phyloP scores from a whole-genome alignment of 2,329 filamentous ascomycete genomes.

The Dactylella cylindrospora region DNA sequence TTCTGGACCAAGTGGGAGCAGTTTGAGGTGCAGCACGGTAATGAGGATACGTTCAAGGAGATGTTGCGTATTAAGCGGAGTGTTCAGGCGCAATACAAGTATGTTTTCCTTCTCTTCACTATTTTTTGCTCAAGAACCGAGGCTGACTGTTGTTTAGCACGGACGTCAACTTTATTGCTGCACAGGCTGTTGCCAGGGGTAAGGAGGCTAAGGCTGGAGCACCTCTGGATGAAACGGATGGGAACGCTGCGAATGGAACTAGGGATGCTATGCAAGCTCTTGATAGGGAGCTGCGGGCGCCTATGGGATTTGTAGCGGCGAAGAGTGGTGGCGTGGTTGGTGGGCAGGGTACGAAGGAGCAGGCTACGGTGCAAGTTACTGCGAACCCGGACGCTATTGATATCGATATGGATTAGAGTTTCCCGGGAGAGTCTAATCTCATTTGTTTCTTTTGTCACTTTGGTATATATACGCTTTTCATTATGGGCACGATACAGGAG shows the following conservation, averaged over 20 bases:
- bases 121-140: neutral
- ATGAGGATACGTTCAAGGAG: conserved; percentile 99
- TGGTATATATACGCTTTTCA: conserved; percentile 5
- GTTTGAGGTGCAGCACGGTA: conserved; percentile 96
- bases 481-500: conserved; percentile 22
- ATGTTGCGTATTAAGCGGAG: conserved; percentile 97
- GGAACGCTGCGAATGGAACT: conserved; percentile 57
- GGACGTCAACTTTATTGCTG: conserved; percentile 97
- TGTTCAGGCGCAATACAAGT: conserved; percentile 96
- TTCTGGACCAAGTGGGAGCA: conserved; percentile 98
- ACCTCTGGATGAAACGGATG: conserved; percentile 55
- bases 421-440: conserved; percentile 2
- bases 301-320: conserved; percentile 86
- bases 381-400: conserved; percentile 85
- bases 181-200: conserved; percentile 82
- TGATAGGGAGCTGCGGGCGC: conserved; percentile 83
- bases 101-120: conserved; percentile 50
- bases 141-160: conserved; percentile 61
- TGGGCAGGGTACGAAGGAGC: conserved; percentile 54
- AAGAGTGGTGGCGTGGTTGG: conserved; percentile 68
- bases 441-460: conserved; percentile 34
- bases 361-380: conserved; percentile 54
- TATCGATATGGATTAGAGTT: conserved; percentile 64
- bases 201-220: conserved; percentile 61
- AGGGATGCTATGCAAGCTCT: conserved; percentile 86